A percentile compares a stretch with the other conserved stretches of the same genome.
Evolutionary conservation across 2,329 filamentous ascomycete species (phyloP).

Genomic region (Plenodomus biglobosus): DNA sequence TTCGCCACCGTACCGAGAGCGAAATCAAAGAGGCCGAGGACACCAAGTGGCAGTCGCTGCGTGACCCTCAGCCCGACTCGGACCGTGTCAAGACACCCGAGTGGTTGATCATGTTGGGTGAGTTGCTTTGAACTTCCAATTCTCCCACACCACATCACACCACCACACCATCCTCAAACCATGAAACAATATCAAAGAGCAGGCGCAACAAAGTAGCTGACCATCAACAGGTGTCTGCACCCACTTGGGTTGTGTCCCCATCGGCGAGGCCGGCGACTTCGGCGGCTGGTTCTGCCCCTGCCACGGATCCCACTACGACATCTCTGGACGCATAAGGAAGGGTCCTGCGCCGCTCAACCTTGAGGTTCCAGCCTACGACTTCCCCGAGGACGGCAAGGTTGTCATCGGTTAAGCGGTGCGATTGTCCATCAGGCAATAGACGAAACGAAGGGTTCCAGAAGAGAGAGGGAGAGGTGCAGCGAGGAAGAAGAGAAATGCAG

Average conservation of each 20-base stretch:
- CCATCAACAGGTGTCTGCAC: slow-evolving; percentile 81
- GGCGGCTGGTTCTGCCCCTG: slow-evolving; percentile 99
- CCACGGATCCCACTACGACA: slow-evolving; percentile 99
- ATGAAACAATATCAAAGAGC: too few species aligned
- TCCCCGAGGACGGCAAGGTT: slow-evolving; percentile 84
- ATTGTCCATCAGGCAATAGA: too few species aligned
- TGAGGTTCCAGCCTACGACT: slow-evolving; percentile 89
- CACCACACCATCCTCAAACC: too few species aligned
- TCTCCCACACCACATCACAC: not conserved
- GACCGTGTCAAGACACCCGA: slow-evolving; percentile 98
- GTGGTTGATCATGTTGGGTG: slow-evolving; percentile 98
- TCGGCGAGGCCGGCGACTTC: slow-evolving; percentile 96
- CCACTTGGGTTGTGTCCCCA: slow-evolving; percentile 97
- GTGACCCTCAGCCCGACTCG: slow-evolving; percentile 87
- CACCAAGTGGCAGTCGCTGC: slow-evolving; percentile 76
- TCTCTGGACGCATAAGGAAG: slow-evolving; percentile 96
- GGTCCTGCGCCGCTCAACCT: slow-evolving; percentile 97
- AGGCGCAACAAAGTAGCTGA: slow-evolving; percentile 30
- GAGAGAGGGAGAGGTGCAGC: slow-evolving; percentile 6
- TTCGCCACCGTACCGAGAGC: slow-evolving; percentile 90
- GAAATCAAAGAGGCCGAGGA: slow-evolving; percentile 96
- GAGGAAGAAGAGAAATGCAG: slow-evolving; percentile 3
- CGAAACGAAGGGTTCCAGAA: too few species aligned
- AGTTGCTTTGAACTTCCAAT: too few species aligned
- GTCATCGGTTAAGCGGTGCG: slow-evolving; percentile 79